Base-by-base conservation (phyloP, 192 early-diverging fungal genomes). In the Coemansia sp. region DNA sequence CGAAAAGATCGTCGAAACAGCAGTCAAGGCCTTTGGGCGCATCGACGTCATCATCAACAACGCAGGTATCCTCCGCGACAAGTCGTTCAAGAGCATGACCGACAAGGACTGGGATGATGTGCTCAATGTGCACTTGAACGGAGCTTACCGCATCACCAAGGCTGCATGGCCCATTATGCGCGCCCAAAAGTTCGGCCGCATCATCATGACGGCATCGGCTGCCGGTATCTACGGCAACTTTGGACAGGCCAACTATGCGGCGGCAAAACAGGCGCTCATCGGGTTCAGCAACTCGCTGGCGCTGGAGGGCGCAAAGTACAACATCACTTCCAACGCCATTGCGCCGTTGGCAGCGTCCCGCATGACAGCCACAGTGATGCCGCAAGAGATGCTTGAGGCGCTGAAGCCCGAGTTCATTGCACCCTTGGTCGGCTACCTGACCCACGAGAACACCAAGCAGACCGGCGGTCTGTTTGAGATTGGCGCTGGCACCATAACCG, bases 151-250 rank as follows among this genome's bases (percentile, higher is more conserved):
- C 81, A 92, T 97, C 67, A 89, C 95, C 59, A 94, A 93, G 84
- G 97, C 97, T 52, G 97, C 97, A 2, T 99, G 97, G 97, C 88
- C 90, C 33, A 83, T 93, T 68, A 93, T 99, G 87, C 88, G 88
- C 61, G 93, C 96, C 85, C 96, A 98, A 70, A 95, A 95, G 71
- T 99, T 83, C 61, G 97, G 97, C 46, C 87, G 94, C 63, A 85
- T 95, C 62, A 90, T 96, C 71, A 95, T 92, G 86, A 93, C 92
- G 65, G 90, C 96, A 15, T 97, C 95, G 51, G 95, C 95, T 51
- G 95, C 97, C 49, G 97, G 97, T 62, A 90, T 99, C 60, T 99
- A 99, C 75, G 97, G 97, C 61, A 99, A 98, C 87, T 98, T 97
- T 87, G 97, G 97, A 48, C 89, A 92, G 74, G 88, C 73, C 46